Conservation (phyloP, 441 rosid species). For the Gossypium davidsonii region DNA sequence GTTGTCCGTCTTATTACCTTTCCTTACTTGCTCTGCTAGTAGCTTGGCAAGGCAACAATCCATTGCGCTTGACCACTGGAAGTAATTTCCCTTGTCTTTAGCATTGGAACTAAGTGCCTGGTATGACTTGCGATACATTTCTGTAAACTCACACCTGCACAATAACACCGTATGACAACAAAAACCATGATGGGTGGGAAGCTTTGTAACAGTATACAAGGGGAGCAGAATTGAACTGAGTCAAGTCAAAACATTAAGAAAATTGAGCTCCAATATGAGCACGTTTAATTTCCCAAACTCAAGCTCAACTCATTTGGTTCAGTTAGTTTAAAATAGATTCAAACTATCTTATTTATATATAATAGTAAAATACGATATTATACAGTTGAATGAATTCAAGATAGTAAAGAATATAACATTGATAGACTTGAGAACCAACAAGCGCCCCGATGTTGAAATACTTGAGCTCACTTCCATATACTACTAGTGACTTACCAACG, state of each 20-base stretch:
- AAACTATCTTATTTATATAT: neutral
- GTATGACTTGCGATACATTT: constrained; percentile 2
- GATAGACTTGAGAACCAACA: neutral
- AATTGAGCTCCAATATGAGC: neutral
- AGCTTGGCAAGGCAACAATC: constrained; percentile 8
- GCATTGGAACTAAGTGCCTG: neutral
- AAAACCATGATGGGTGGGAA: neutral
- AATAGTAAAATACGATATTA: neutral
- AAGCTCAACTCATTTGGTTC: neutral
- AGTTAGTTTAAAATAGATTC: neutral
- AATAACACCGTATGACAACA: neutral
- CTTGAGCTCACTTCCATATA: neutral
- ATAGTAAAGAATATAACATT: neutral
- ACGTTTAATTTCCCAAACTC: neutral
- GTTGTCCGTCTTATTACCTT: constrained; percentile 10
- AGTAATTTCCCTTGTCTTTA: constrained; percentile 6
- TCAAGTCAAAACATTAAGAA: neutral
- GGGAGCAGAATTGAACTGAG: neutral
- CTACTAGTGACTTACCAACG: neutral
- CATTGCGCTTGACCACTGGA: constrained; percentile 8
- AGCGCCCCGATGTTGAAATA: too few species aligned
- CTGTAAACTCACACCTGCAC: neutral
- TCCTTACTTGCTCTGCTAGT: constrained; percentile 15
- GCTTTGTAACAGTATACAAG: neutral
- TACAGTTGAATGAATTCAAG: neutral